Conservation (phyloP, 1,284 basidiomycete genomes). For the Tilletiopsis washingtonensis region DNA sequence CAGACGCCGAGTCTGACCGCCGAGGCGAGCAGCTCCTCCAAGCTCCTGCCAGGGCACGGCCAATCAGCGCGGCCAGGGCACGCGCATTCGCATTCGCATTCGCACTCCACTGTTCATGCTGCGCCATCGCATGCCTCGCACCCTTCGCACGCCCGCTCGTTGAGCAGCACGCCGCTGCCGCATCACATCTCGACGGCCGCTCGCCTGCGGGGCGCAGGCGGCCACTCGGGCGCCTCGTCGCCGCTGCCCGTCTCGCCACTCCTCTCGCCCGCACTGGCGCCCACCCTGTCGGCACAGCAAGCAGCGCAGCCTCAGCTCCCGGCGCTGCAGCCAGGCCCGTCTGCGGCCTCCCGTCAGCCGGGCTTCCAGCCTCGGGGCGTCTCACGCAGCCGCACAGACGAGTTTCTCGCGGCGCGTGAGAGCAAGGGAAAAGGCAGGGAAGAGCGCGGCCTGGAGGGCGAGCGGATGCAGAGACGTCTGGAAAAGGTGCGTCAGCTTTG, state of each 20-base stretch:
- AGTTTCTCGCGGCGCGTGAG: conserved; percentile 19
- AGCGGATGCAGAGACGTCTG: conserved; percentile 36
- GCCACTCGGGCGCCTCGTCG: not conserved
- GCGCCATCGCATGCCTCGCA: too few relatives aligned
- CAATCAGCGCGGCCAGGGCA: not conserved
- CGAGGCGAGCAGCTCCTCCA: not conserved
- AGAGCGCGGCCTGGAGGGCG: conserved; percentile 19
- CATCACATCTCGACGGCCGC: not conserved
- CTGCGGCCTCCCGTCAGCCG: conserved; percentile 13
- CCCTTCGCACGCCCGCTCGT: not conserved
- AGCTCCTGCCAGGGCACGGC: not conserved
- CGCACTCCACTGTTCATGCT: not conserved
- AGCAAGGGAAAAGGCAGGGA: conserved; percentile 1
- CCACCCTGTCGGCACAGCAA: conserved; percentile 1
- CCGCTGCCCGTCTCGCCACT: not conserved
- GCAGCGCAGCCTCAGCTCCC: not conserved
- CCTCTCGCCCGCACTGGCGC: too few relatives aligned
- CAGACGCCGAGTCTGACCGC: not conserved
- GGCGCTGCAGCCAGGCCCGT: not conserved
- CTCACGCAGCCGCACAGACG: conserved; percentile 20
- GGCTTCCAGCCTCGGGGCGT: conserved; percentile 40
- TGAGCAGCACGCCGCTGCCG: not conserved
- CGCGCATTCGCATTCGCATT: not conserved
- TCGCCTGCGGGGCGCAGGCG: not conserved
- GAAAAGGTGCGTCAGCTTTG: conserved; percentile 18